Base-by-base conservation (phyloP, 441 rosid species). In the Pelargonium cotyledonis region DNA sequence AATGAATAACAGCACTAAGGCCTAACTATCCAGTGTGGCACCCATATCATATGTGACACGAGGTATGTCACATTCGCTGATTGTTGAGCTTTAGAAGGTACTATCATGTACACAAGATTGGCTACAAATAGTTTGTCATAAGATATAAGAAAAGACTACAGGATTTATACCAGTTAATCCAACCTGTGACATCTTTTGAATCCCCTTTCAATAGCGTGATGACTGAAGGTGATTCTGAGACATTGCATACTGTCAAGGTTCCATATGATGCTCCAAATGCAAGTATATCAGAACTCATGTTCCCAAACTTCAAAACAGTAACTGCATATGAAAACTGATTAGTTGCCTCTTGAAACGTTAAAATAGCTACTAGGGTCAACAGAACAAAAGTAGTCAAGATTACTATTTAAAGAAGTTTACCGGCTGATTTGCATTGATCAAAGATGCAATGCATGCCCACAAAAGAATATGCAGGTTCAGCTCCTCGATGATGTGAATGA, bases 101-200 rank as follows among this genome's bases (percentile, higher is more conserved):
- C 7, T 14, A 51, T 19, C 10, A 18, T 66, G 58, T 5, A 14
- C 58, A 51, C 58, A 51, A n/a, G 58, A n/a, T n/a, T 51, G 53
- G 53, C 53, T 47, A 47, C 12, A 47, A 10, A 47, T 18, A 51
- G 58, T 15, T 51, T 14, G n/a, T 16, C 58, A 51, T n/a, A 14
- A 51, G 19, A 51, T 51, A 51, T 51, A 51, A 47, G 12, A 47
- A 47, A 80, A 84, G 78, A 80, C 78, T 49, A 78, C 71, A 72
- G 85, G 80, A 82, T 68, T 71, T 78, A 75, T 88, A 88, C 96
- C 93, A 87, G 91, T 76, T 72, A 81, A 85, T 77, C 95, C 78
- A 88, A 94, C 99, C 99, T 91, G 99, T 89, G 89, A 94, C 97
- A 86, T 94, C 97, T 82, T 87, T 90, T 10, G 92, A 86, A 70